Evolutionary conservation across 768 basidiomycete genomes (phyloP).

Genomic region (Hortiboletus campestris): DNA sequence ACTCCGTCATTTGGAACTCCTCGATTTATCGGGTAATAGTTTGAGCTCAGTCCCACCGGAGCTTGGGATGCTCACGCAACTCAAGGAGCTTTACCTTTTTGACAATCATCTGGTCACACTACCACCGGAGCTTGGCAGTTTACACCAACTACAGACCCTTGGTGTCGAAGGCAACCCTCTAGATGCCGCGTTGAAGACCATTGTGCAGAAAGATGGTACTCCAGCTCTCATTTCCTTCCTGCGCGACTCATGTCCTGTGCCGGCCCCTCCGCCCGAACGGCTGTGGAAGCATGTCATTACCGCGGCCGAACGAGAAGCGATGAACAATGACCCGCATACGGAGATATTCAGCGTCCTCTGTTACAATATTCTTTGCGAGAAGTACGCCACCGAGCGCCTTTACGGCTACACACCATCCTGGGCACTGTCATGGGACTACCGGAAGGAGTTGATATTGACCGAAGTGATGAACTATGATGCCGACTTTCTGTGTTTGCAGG

Average conservation of each 20-base stretch:
- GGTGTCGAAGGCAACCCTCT: constrained; percentile 98
- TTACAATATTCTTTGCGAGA: constrained; percentile 95
- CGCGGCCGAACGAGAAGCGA: constrained; percentile 55
- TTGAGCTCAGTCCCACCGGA: constrained; percentile 78
- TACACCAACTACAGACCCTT: constrained; percentile 89
- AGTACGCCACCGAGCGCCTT: constrained; percentile 80
- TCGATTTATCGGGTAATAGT: constrained; percentile 90
- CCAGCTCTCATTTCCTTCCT: constrained; percentile 81
- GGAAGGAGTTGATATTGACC: constrained; percentile 82
- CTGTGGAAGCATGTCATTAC: constrained; percentile 67
- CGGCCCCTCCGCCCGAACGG: constrained; percentile 77
- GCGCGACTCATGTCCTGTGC: constrained; percentile 89
- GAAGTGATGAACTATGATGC: constrained; percentile 80
- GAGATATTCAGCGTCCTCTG: constrained; percentile 81
- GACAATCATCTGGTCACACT: constrained; percentile 90
- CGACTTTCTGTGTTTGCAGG: constrained; percentile 93
- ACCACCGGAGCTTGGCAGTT: constrained; percentile 82
- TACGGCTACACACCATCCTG: constrained; percentile 97
- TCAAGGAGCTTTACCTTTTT: constrained; percentile 93
- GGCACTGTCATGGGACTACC: constrained; percentile 95
- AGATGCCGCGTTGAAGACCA: constrained; percentile 67
- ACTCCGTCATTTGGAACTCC: constrained; percentile 80
- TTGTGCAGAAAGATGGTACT: constrained; percentile 96
- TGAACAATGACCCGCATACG: constrained; percentile 57
- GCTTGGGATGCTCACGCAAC: constrained; percentile 82